Conservation (phyloP, 139 green algal genomes). For the Chlorella sp. region DNA sequence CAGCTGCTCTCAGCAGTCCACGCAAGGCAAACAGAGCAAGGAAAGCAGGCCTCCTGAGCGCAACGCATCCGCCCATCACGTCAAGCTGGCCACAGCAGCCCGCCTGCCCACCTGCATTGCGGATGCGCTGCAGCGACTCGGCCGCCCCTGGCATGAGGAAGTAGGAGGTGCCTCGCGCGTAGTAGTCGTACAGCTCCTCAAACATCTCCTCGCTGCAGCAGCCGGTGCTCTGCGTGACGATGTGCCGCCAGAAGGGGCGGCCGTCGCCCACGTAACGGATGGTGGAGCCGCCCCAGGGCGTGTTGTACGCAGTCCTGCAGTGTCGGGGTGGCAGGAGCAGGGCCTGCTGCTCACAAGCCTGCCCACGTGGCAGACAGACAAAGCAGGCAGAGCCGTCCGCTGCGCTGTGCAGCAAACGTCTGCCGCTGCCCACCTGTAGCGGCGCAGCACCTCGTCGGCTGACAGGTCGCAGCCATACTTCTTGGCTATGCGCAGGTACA, state of each 20-base stretch:
- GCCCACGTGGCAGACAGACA: not conserved
- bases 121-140: constrained; percentile 64
- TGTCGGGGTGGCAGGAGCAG: not conserved
- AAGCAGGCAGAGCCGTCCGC: not conserved
- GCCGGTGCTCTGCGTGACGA: constrained; percentile 65
- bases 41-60: too few species aligned
- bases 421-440: constrained; percentile 65
- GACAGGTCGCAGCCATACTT: constrained; percentile 63
- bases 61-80: too few species aligned
- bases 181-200: constrained; percentile 80
- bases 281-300: constrained; percentile 63
- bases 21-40: too few species aligned
- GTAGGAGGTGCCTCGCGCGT: constrained; percentile 66
- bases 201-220: constrained; percentile 53
- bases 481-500: constrained; percentile 69
- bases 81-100: too few species aligned
- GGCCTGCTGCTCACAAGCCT: not conserved
- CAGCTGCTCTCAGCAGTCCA: too few species aligned
- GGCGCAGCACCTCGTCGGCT: constrained; percentile 64
- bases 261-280: constrained; percentile 83
- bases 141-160: constrained; percentile 58
- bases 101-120: constrained; percentile 41
- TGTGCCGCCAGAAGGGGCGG: constrained; percentile 72
- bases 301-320: constrained; percentile 68
- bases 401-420: too few species aligned